Percentiles rank a stretch among this genome's conserved stretches.
phyloP scores from a whole-genome alignment of 352 stramenopile species.

The Phytopythium oedochilum region DNA sequence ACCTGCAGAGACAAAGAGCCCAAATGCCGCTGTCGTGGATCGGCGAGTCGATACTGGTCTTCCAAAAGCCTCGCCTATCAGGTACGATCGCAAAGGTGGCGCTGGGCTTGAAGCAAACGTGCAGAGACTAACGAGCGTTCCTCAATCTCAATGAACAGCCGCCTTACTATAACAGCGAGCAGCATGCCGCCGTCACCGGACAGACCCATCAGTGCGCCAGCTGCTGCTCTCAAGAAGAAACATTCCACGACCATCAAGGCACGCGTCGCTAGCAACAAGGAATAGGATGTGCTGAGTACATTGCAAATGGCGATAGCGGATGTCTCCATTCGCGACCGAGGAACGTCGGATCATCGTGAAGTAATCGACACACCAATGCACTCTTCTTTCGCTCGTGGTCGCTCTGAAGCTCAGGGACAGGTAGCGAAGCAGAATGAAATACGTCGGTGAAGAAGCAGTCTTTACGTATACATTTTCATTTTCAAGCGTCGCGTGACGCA shows the following conservation, averaged over 20 bases:
- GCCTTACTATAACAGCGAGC: constrained; percentile 37
- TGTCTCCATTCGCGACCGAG: too few species aligned
- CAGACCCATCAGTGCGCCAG: constrained; percentile 52
- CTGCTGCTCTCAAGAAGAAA: constrained; percentile 41
- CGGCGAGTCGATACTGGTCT: background rate
- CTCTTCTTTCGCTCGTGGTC: too few species aligned
- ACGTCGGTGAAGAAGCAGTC: too few species aligned
- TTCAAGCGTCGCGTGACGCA: too few species aligned
- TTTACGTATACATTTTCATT: too few species aligned
- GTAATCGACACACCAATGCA: too few species aligned
- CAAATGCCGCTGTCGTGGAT: background rate
- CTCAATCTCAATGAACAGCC: constrained; percentile 2
- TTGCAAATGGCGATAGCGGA: too few species aligned
- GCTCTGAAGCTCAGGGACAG: too few species aligned
- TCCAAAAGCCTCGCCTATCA: constrained; percentile 19
- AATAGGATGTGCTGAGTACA: background rate
- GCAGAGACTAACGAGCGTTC: too few species aligned
- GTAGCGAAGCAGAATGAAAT: too few species aligned
- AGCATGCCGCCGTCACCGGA: constrained; percentile 31
- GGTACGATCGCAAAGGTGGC: constrained; percentile 9
- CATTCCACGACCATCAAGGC: constrained; percentile 3
- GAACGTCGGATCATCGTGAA: too few species aligned
- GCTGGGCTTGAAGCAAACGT: too few species aligned
- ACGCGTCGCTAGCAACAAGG: background rate
- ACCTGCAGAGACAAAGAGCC: background rate